These are phyloP conservation scores for Aleurites moluccanus DNA, from an alignment of 441 rosid genomes.

Conservation along the genomic window DNA sequence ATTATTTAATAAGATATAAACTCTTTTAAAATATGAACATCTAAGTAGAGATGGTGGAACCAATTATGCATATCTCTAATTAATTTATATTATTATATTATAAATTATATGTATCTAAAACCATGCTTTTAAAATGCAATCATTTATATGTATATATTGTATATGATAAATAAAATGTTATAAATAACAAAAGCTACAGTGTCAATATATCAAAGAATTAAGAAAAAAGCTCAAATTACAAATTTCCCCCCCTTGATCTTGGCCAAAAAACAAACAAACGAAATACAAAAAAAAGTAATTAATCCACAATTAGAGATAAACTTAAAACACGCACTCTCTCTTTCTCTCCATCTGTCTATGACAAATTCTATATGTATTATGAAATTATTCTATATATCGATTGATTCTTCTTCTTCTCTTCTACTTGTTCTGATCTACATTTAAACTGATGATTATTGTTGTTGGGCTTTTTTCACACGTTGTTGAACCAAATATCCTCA, in stretches of 20 bases:
- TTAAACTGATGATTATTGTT: background rate
- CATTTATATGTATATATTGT: too few relatives aligned
- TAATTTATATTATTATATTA: conserved; percentile 13
- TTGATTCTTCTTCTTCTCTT: background rate
- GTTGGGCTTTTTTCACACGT: conserved; percentile 27
- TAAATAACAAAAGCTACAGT: too few relatives aligned
- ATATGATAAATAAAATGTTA: background rate
- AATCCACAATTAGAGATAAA: conserved; percentile 33
- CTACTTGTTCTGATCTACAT: background rate
- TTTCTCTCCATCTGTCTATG: background rate
- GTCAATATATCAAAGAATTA: conserved; percentile 35
- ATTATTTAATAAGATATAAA: conserved; percentile 2
- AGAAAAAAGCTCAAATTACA: conserved; percentile 28
- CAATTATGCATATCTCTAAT: conserved; percentile 51
- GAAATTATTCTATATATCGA: conserved; percentile 18
- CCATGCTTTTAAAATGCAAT: conserved; percentile 44
- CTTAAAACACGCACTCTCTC: too few relatives aligned
- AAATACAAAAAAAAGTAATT: conserved; percentile 10
- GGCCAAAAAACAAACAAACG: background rate
- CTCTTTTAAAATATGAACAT: conserved; percentile 28
- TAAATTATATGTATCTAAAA: too few relatives aligned
- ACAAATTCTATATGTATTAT: conserved; percentile 19
- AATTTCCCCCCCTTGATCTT: conserved; percentile 12
- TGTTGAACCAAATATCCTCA: conserved; percentile 63
- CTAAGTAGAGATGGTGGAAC: conserved; percentile 50